Evolutionary conservation across 2,329 filamentous ascomycete species (phyloP).

Genomic region (Penicillium sp.): DNA sequence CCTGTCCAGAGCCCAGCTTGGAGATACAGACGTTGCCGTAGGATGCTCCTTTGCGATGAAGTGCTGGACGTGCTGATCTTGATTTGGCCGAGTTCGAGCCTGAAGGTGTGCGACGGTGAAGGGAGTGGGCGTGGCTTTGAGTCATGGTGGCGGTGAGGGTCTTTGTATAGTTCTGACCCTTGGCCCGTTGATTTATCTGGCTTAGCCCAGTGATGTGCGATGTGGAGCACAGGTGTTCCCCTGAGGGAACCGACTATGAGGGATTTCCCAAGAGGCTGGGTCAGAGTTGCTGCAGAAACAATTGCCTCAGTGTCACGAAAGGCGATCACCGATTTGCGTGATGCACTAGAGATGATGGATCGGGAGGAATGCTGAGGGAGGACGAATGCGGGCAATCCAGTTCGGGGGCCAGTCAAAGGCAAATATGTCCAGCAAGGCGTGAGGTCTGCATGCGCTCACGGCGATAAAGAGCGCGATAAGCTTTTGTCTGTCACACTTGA

Average conservation of each 20-base stretch:
- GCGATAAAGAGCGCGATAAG: constrained; percentile 27
- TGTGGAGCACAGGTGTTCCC: constrained; percentile 35
- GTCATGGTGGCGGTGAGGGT: constrained; percentile 47
- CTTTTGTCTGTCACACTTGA: constrained; percentile 25
- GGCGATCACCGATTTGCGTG: constrained; percentile 14
- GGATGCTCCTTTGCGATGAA: constrained; percentile 42
- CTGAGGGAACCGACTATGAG: constrained; percentile 33
- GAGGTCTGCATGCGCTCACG: constrained; percentile 15
- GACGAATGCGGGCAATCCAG: constrained; percentile 22
- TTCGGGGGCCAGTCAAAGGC: constrained; percentile 21
- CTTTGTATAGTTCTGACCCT: constrained; percentile 26
- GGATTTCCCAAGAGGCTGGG: constrained; percentile 31
- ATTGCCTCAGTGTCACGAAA: constrained; percentile 25
- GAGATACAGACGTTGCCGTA: constrained; percentile 36
- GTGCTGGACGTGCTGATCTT: constrained; percentile 35
- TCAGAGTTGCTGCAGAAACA: constrained; percentile 13
- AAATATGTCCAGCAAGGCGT: constrained; percentile 22
- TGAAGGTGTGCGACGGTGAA: constrained; percentile 41
- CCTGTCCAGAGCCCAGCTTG: constrained; percentile 39
- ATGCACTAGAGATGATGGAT: constrained; percentile 7
- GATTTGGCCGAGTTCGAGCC: constrained; percentile 38
- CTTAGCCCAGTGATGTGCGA: constrained; percentile 24
- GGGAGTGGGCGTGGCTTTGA: constrained; percentile 31
- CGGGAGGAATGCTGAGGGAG: constrained; percentile 22
- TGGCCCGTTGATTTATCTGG: constrained; percentile 19